Conservation (phyloP, 352 stramenopile genomes). For the Salisapilia sapeloensis region DNA sequence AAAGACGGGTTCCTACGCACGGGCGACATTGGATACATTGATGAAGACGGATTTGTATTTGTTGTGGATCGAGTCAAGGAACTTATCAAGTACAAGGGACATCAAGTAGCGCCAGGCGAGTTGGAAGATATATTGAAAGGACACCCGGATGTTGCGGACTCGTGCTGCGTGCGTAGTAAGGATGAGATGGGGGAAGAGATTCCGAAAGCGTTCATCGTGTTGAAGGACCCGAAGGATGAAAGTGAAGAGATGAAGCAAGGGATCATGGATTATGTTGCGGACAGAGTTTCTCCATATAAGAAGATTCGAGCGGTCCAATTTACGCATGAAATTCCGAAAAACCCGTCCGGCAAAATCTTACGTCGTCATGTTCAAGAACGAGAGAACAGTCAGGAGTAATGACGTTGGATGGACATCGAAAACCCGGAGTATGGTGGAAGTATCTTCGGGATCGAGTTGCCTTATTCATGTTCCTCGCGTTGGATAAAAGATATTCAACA, state of each 20-base stretch:
- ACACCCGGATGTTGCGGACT: conserved; percentile 57
- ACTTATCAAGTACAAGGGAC: conserved; percentile 91
- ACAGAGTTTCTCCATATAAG: conserved; percentile 77
- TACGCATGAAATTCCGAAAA: conserved; percentile 77
- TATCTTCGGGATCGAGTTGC: no score
- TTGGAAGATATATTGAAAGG: conserved; percentile 79
- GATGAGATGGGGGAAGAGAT: conserved; percentile 71
- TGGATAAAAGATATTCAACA: no score
- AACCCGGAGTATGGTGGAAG: no score
- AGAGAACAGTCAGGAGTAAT: no score
- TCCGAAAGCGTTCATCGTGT: conserved; percentile 82
- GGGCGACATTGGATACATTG: conserved; percentile 83
- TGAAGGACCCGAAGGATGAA: conserved; percentile 16
- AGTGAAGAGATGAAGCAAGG: conserved; percentile 16
- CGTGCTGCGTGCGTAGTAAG: conserved; percentile 33
- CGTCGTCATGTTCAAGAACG: conserved; percentile 52
- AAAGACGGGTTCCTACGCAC: conserved; percentile 73
- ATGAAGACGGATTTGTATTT: conserved; percentile 83
- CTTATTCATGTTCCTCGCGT: no score
- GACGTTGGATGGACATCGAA: no score
- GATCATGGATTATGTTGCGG: conserved; percentile 53
- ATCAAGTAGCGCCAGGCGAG: conserved; percentile 83
- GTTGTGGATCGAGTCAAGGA: conserved; percentile 90
- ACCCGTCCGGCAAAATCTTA: conserved; percentile 78
- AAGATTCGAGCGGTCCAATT: conserved; percentile 78